Evolutionary conservation across 352 stramenopile species (phyloP), one percentile per base, ranked within the genome.

Genomic region (Phytophthora multivora): DNA sequence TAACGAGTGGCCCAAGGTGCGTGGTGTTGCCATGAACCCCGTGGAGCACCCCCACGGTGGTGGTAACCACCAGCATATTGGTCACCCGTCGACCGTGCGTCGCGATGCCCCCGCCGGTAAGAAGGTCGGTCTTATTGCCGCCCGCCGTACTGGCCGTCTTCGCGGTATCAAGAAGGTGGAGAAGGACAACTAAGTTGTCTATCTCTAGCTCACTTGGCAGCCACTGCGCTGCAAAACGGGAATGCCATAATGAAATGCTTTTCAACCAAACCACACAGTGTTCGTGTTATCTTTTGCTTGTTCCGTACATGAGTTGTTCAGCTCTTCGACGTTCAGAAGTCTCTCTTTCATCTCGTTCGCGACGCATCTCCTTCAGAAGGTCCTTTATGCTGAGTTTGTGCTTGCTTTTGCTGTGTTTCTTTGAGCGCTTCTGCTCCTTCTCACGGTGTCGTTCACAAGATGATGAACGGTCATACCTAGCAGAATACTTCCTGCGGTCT

Each of bases 31-130:
- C 43, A 99, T 99, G 91, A 99, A 99, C 85, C 97, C 97, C 51
- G 97, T 99, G 63, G 97, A 99, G 91, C 97, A 99, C 84, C 97
- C 97, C 54, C 94, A 98, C 88, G 97, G 97, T 97, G 97, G 97
- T 97, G 97, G 97, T 98, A 99, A 99, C 95, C 97, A 99, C 86
- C 97, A 99, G 90, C 97, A 99, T 84, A 99, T 99, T 89, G 97
- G 97, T 97, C 97, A 98, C 83, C 96, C 97, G 50, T 99, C 96
- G 55, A 99, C 97, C n/a, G 91, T 98, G 19, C 90, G 81, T 60
- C 82, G 93, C 59, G 92, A 98, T 60, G 91, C 90, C 46, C 94
- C 97, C 33, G 87, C 97, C 46, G 97, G 97, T 98, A 93, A 98
- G 78, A 99, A 99, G 93, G 97, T 99, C 75, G 97, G 97, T 97